Evolutionary conservation across 2,329 filamentous ascomycete species (phyloP).

Genomic region (Coniella vitis): DNA sequence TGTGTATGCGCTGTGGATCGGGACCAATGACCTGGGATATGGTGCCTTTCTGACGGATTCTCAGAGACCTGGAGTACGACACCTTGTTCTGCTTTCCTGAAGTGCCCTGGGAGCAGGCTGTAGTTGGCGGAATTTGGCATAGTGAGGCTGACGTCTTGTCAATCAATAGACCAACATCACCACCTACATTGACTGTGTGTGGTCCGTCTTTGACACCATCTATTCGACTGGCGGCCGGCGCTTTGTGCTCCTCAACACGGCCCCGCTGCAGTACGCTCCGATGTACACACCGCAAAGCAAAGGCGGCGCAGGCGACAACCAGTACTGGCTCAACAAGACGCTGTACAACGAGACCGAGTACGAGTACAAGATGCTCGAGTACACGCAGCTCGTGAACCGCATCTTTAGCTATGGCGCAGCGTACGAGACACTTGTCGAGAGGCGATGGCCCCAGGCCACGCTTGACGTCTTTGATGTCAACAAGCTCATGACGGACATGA

Average conservation of each 20-base stretch:
- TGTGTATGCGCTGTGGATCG: slow-evolving; percentile 73
- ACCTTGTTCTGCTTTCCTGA: background rate
- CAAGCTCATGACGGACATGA: slow-evolving; percentile 57
- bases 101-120: too few relatives aligned
- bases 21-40: slow-evolving; percentile 70
- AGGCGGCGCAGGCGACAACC: slow-evolving; percentile 34
- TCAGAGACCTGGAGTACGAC: slow-evolving; percentile 39
- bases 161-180: slow-evolving; percentile 45
- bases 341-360: slow-evolving; percentile 41
- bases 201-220: slow-evolving; percentile 52
- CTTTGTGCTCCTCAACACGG: slow-evolving; percentile 66
- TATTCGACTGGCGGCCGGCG: slow-evolving; percentile 61
- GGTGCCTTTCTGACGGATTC: slow-evolving; percentile 59
- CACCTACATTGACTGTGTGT: slow-evolving; percentile 64
- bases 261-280: slow-evolving; percentile 60
- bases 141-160: background rate
- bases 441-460: slow-evolving; percentile 49
- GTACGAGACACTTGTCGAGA: slow-evolving; percentile 35
- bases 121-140: too few relatives aligned
- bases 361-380: slow-evolving; percentile 41
- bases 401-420: slow-evolving; percentile 44
- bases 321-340: slow-evolving; percentile 41
- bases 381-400: slow-evolving; percentile 42
- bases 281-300: slow-evolving; percentile 49
- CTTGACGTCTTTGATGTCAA: slow-evolving; percentile 64